phyloP scores from a whole-genome alignment of 768 basidiomycete genomes.

The Coprinopsis cinerea region DNA sequence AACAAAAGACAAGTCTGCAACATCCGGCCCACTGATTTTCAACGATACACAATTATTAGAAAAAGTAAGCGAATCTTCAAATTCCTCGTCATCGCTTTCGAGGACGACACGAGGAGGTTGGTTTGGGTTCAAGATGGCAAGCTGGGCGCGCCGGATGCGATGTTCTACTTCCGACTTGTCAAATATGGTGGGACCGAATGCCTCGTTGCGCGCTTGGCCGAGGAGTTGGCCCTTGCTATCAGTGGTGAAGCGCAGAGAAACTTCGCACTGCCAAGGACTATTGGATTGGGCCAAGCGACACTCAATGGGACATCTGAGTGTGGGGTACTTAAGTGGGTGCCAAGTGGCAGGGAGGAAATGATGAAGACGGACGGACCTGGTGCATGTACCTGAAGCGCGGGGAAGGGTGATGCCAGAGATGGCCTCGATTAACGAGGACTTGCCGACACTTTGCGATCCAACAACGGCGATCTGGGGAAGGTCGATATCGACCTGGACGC shows the following conservation, averaged over 20 bases:
- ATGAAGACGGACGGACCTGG: conserved; percentile 46
- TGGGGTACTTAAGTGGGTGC: too few relatives aligned
- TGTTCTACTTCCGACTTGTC: conserved; percentile 55
- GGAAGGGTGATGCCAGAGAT: conserved; percentile 71
- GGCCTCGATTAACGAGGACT: conserved; percentile 72
- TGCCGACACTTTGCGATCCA: conserved; percentile 69
- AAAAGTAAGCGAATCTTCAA: conserved; percentile 30
- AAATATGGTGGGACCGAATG: conserved; percentile 44
- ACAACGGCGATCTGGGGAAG: conserved; percentile 70
- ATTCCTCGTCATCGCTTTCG: conserved; percentile 24
- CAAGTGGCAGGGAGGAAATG: too few relatives aligned
- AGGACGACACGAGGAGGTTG: conserved; percentile 31
- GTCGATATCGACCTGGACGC: conserved; percentile 65
- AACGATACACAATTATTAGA: conserved; percentile 53
- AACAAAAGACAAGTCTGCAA: conserved; percentile 60
- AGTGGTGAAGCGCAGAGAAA: conserved; percentile 41
- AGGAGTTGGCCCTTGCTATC: conserved; percentile 33
- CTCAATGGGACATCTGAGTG: conserved; percentile 56
- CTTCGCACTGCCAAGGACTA: conserved; percentile 42
- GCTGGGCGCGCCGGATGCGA: conserved; percentile 58
- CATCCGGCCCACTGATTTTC: conserved; percentile 51
- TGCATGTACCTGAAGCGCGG: conserved; percentile 70
- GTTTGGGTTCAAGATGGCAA: conserved; percentile 58
- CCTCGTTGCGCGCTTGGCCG: conserved; percentile 31
- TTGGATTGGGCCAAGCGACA: conserved; percentile 42